These are phyloP conservation scores for Cordyceps cicadae DNA, from an alignment of 2,329 filamentous ascomycete species.

Conservation along the genomic window DNA sequence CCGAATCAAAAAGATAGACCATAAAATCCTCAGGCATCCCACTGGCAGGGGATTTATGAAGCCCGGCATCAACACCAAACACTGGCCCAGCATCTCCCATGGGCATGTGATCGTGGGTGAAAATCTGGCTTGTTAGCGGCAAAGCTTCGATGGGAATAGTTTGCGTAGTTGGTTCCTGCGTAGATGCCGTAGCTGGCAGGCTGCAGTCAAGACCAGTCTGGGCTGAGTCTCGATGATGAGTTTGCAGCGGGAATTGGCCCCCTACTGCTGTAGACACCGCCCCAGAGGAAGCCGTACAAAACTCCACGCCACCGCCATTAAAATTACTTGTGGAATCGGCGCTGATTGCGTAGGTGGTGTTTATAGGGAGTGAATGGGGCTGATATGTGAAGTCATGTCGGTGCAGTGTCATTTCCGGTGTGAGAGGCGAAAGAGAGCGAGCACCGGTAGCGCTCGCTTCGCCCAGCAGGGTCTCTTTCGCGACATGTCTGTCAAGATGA, in stretches of 20 bases:
- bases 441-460: neutral
- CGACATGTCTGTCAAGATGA: conserved; percentile 72
- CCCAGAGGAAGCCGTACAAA: neutral
- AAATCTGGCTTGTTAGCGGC: conserved; percentile 39
- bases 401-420: neutral
- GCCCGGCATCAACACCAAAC: conserved; percentile 71
- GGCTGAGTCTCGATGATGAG: neutral
- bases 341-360: neutral
- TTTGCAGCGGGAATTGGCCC: neutral
- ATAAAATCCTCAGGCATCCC: conserved; percentile 83
- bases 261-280: neutral
- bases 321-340: neutral
- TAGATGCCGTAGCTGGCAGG: neutral
- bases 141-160: neutral
- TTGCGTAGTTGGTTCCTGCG: neutral
- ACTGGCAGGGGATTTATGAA: conserved; percentile 74
- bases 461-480: conserved; percentile 59
- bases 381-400: neutral
- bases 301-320: neutral
- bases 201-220: neutral
- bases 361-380: neutral
- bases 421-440: conserved; percentile 1
- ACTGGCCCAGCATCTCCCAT: conserved; percentile 68
- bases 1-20: conserved; percentile 67
- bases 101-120: conserved; percentile 54